Conservation (phyloP, 352 stramenopile species). For the Phytophthora sansomeana region DNA sequence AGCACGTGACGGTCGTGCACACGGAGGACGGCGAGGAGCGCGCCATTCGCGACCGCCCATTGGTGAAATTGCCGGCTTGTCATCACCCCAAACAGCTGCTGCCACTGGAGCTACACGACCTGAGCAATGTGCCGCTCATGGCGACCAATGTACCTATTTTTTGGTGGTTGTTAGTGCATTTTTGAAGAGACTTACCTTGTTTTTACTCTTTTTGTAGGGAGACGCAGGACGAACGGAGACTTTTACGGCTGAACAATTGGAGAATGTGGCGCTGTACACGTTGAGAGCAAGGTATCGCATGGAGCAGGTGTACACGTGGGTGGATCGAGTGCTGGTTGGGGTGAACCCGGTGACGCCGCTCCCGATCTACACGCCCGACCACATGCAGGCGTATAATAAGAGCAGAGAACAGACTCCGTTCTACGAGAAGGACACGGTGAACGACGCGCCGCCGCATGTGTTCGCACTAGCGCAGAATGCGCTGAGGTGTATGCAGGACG, state of each 20-base stretch:
- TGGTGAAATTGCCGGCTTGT: constrained; percentile 61
- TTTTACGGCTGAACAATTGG: constrained; percentile 69
- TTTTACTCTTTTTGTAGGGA: constrained; percentile 35
- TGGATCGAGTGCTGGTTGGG: constrained; percentile 77
- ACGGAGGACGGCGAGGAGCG: constrained; percentile 86
- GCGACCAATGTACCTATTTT: constrained; percentile 54
- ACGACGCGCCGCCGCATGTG: constrained; percentile 75
- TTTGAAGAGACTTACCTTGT: constrained; percentile 5
- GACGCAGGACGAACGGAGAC: constrained; percentile 66
- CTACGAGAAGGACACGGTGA: constrained; percentile 62
- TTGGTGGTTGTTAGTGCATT: constrained; percentile 2
- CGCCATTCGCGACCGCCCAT: constrained; percentile 62
- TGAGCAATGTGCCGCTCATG: constrained; percentile 76
- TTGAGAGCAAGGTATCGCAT: constrained; percentile 78
- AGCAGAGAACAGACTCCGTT: constrained; percentile 61
- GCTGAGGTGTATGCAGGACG: constrained; percentile 80
- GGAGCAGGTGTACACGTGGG: constrained; percentile 87
- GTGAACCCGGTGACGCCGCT: constrained; percentile 76
- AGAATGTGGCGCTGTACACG: constrained; percentile 81
- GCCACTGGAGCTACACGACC: constrained; percentile 64
- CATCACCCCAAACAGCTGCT: constrained; percentile 76
- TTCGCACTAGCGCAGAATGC: constrained; percentile 85
- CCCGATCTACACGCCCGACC: constrained; percentile 85
- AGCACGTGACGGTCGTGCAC: constrained; percentile 79
- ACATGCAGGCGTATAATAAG: constrained; percentile 85